Evolutionary conservation across 1,139 yeast genomes (phyloP).

Genomic region (Hyphopichia khmerensis): DNA sequence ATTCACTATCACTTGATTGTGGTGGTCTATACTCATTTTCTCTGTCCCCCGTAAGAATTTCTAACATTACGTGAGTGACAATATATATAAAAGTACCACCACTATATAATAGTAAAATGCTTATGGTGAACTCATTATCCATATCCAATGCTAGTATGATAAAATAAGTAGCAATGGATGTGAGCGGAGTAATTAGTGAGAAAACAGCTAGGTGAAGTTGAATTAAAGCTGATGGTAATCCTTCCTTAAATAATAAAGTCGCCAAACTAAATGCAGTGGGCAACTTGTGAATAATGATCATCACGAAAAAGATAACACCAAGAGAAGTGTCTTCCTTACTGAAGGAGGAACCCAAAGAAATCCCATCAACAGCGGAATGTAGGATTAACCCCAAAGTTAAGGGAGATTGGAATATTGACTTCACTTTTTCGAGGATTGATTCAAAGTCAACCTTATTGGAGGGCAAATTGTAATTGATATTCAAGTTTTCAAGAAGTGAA

Average conservation of each 20-base stretch:
- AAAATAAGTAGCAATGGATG: conserved; percentile 48
- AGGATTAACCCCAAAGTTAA: conserved; percentile 62
- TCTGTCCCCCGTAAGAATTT: conserved; percentile 11
- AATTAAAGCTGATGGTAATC: conserved; percentile 25
- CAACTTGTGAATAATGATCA: conserved; percentile 68
- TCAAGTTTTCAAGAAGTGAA: conserved; percentile 3
- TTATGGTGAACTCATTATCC: conserved; percentile 44
- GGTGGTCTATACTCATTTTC: conserved; percentile 7
- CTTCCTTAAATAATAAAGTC: conserved; percentile 50
- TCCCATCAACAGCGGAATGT: conserved; percentile 73
- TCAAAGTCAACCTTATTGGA: background rate
- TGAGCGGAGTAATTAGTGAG: conserved; percentile 53
- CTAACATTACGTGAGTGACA: conserved; percentile 61
- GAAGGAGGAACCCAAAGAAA: conserved; percentile 68
- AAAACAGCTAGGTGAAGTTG: conserved; percentile 45
- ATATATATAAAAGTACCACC: conserved; percentile 77
- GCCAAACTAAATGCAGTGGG: conserved; percentile 75
- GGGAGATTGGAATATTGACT: conserved; percentile 30
- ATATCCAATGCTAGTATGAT: conserved; percentile 30
- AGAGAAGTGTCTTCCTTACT: conserved; percentile 45
- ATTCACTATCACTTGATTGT: conserved; percentile 8
- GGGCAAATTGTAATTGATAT: conserved; percentile 1
- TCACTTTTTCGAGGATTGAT: conserved; percentile 7
- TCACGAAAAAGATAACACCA: conserved; percentile 52
- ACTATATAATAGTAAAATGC: conserved; percentile 54